Evolutionary conservation across 768 basidiomycete genomes (phyloP), one percentile per base, ranked within the genome.

Genomic region (Chalciporus chontae): DNA sequence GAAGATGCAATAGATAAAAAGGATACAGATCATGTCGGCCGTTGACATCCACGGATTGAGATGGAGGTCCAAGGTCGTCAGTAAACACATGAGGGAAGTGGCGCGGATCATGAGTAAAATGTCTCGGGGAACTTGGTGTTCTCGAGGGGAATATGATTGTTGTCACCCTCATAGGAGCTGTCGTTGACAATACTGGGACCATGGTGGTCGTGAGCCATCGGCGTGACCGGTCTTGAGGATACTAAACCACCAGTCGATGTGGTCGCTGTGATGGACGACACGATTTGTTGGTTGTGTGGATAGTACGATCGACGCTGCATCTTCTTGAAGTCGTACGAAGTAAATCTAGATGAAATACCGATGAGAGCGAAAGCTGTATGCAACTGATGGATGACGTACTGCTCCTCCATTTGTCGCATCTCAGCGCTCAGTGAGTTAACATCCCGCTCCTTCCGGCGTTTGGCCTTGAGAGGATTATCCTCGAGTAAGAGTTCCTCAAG

Each of bases 351-450:
- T 21, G 39, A 31, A 17, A 29, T 17, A 44, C 40, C 10, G 40
- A 13, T 54, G 18, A 54, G 43, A 52, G 17, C 1, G 29, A 2
- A 19, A 27, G 14, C 26, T 0, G 5, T 10, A 17, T 44, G 19
- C 0, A 37, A 47, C 45, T 19, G 17, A 37, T 36, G 34, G 15
- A 32, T 1, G n/a, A 72, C 80, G 52, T 61, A 97, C 94, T 95
- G 94, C 66, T 97, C 94, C 70, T 99, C 96, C 94, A 98, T 96
- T 72, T 93, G 86, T 52, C 90, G 76, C 90, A 94, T 94, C 69
- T 99, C 96, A 0, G 81, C 79, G 53, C 87, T 91, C 45, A 99
- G 70, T 50, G 83, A 85, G 52, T 75, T 80, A 46, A 83, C 66
- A 59, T 96, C 94, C 57, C 94, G 89, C 50, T 88, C 85, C 67